Evolutionary conservation across 2,329 filamentous ascomycete species (phyloP).

Genomic region (Aspergillus costaricaensis): DNA sequence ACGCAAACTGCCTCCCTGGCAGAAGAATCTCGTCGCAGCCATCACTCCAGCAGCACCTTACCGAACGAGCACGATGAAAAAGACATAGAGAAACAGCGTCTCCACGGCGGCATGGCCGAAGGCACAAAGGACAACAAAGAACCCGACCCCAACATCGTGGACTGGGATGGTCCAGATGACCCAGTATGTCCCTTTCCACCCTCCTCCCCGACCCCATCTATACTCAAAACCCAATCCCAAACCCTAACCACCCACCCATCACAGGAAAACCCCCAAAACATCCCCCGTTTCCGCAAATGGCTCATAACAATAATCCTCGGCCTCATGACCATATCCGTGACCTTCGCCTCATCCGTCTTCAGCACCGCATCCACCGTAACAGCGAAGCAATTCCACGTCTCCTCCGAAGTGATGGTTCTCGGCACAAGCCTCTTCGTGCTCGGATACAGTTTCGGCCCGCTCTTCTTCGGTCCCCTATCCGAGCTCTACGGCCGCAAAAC

Average conservation of each 20-base stretch:
- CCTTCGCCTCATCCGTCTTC: slow-evolving; percentile 52
- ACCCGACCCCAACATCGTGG: neutral
- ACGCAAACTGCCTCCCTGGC: neutral
- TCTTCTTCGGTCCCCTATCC: slow-evolving; percentile 45
- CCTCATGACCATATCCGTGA: slow-evolving; percentile 49
- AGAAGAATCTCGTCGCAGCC: neutral
- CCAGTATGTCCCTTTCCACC: neutral
- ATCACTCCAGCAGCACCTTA: neutral
- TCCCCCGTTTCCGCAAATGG: slow-evolving; percentile 38
- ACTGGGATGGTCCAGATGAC: slow-evolving; percentile 3
- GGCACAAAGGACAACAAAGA: neutral
- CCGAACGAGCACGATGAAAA: neutral
- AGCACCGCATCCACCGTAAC: slow-evolving; percentile 46
- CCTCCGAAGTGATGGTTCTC: slow-evolving; percentile 51
- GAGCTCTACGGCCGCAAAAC: slow-evolving; percentile 52
- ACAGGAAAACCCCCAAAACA: neutral
- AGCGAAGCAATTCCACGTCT: slow-evolving; percentile 48
- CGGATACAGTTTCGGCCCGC: slow-evolving; percentile 43
- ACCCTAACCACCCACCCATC: neutral
- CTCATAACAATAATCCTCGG: slow-evolving; percentile 45
- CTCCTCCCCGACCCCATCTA: neutral
- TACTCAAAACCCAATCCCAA: neutral
- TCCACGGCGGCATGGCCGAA: neutral
- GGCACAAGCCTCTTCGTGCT: slow-evolving; percentile 54
- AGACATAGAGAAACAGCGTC: slow-evolving; percentile 1